Base-by-base conservation (phyloP, 441 rosid genomes). In the Lepidium campestre region DNA sequence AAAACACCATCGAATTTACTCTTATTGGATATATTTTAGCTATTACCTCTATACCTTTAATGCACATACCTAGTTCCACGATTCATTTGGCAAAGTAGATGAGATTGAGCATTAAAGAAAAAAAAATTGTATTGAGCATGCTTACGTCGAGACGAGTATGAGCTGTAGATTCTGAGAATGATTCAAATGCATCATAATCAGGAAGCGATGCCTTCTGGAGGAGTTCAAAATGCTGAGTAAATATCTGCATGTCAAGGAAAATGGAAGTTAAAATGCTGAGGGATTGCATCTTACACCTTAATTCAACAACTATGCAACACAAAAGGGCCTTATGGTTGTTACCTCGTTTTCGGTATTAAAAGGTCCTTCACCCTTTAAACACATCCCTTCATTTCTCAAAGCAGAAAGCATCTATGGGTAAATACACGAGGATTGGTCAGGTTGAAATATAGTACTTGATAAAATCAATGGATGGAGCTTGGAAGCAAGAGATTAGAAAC, bases 191-290 rank as follows among this genome's bases (percentile, higher is more conserved):
- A 57, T 70, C 53, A 35, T 86, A 82, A 23, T 88, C 96, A 0
- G 98, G 97, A 67, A 94, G 82, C 31, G 96, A 87, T 45, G 99
- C 98, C 76, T 88, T 94, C 70, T 86, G 96, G 65, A 94, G 86
- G 65, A 88, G 93, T 79, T 88, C 96, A 73, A 94, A 94, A 81
- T 91, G 99, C 82, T 94, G 99, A 37, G 65, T 68, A 54, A 91
- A 94, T 79, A 88, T 88, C 99, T 94, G 91, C 60, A 72, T 14
- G 7, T 15, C 2, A 20, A 62, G 50, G 56, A 62, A 67, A 34
- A 60, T 36, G 34, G 10, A 54, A 44, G 27, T 62, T 2, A 46
- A 39, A 44, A 47, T 62, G 63, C 7, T 54, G 10, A 60, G 39
- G 13, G 29, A 55, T 54, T 54, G 50, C 50, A 45, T 9, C 31